A percentile compares a stretch with the other conserved stretches of the same genome.
Conservation (phyloP, 805 yeast genomes). For the Cyberlindnera americana region DNA sequence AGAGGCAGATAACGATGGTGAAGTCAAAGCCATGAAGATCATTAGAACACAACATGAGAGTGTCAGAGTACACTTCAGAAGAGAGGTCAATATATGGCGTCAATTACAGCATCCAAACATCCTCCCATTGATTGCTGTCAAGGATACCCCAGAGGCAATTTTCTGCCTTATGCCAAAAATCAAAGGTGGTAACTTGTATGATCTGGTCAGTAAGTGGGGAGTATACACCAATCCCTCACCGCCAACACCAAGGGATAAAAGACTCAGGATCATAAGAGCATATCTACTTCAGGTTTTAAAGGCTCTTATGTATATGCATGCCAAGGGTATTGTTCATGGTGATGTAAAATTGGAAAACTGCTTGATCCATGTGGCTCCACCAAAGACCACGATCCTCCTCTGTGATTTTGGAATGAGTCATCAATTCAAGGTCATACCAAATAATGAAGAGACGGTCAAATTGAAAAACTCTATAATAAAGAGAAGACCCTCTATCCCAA, state of each 20-base stretch:
- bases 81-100: slow-evolving; percentile 78
- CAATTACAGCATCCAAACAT: slow-evolving; percentile 60
- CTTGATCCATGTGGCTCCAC: slow-evolving; percentile 47
- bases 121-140: slow-evolving; percentile 56
- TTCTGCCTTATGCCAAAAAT: slow-evolving; percentile 71
- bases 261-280: slow-evolving; percentile 34
- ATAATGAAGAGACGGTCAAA: slow-evolving; percentile 17
- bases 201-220: slow-evolving; percentile 69
- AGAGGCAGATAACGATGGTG: slow-evolving; percentile 27
- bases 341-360: slow-evolving; percentile 76
- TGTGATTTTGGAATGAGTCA: slow-evolving; percentile 91
- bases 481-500: slow-evolving; percentile 32
- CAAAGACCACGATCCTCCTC: slow-evolving; percentile 40
- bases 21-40: slow-evolving; percentile 53
- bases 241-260: slow-evolving; percentile 28
- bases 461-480: slow-evolving; percentile 27
- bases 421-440: slow-evolving; percentile 17
- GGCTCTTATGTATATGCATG: slow-evolving; percentile 62
- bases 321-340: slow-evolving; percentile 65
- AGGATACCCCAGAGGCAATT: slow-evolving; percentile 57
- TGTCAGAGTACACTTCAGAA: slow-evolving; percentile 56
- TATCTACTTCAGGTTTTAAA: slow-evolving; percentile 51
- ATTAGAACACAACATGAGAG: slow-evolving; percentile 49
- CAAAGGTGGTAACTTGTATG: slow-evolving; percentile 78
- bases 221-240: slow-evolving; percentile 30